Evolutionary conservation across 2,329 filamentous ascomycete genomes (phyloP), one percentile per base, ranked within the genome.

Genomic region (Thelonectria rubi): DNA sequence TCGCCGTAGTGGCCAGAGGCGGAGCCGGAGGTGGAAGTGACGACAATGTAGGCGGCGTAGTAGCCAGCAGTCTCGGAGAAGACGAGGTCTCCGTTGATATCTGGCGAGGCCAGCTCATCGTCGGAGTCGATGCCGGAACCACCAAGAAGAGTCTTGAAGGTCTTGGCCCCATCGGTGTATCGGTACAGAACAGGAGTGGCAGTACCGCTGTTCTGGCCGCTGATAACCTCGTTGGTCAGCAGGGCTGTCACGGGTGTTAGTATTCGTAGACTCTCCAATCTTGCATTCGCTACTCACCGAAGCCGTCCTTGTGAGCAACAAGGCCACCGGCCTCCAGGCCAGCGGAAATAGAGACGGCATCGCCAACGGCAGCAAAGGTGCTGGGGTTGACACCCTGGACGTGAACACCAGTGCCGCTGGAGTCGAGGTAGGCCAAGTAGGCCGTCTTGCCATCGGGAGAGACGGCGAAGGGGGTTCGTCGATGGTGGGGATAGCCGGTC

Each of bases 231-330:
- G 74, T 87, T 87, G 42, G 85, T 86, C 50, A 89, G 74, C 26
- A 88, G 74, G n/a, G 86, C 86, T 15, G 15, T 50, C 20, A 15
- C 37, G 8, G 7, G 14, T 20, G 30, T 43, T 43, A 43, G n/a
- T 10, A 43, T 17, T 37, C 4, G 12, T 37, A 4, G 15, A 37
- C 9, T 6, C 34, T 37, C 2, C 4, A 37, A 15, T 14, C 34
- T 34, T 11, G 18, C n/a, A 20, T 17, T 20, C 20, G 30, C 20
- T 34, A 30, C 46, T 34, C 32, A 50, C 34, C 47, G 63, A 89
- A 89, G 3, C 86, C 86, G 71, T 89, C 85, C 72, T 88, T 83
- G 68, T 88, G 86, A 15, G 86, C 86, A 45, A 88, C 83, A 1
- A 89, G 79, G 47, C 86, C 86, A 55, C 85, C 84, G 5, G 84